Evolutionary conservation across 441 rosid genomes (phyloP), one percentile per base, ranked within the genome.

Genomic region (Populus hybrid): DNA sequence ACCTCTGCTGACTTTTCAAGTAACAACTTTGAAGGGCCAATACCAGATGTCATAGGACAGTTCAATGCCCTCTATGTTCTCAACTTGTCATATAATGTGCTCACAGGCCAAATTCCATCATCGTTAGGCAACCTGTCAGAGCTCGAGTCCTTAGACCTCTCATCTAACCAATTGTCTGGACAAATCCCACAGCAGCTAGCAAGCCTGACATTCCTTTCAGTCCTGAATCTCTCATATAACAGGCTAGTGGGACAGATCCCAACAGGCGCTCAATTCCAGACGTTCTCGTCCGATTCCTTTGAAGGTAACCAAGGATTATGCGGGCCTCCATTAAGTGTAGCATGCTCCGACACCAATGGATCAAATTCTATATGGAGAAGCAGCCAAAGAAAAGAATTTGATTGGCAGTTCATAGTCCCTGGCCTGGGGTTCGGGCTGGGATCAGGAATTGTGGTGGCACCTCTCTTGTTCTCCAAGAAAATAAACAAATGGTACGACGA

Each of bases 361-460:
- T 65, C 73, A 7, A 73, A 77, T 16, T 76, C 32, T 71, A 9
- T 66, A 28, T 7, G 28, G 30, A 9, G 3, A 19, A 36, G 10
- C 63, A 8, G 16, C 5, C 28, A 38, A 38, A 5, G 50, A n/a
- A 38, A 2, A 67, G 77, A 59, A 24, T 76, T 84, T 12, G 82
- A 86, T 80, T 88, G 91, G 90, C 79, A 59, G 53, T 80, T 85
- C 82, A 84, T 87, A 69, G 32, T 82, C 57, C 85, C 76, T 0
- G 92, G 93, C 0, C 7, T 86, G 6, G 91, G 92, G 0, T 87
- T 86, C 7, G 95, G 93, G 0, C 28, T 76, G 1, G 92, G 93
- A 10, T 88, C 92, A 70, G 93, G 84, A 1, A 36, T 64, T 12
- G 65, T 79, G 9, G 81, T 88, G 77, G 89, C 86, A 4, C 88